Base-by-base conservation (phyloP, 164 flowering plant species). In the Taxillus chinensis region DNA sequence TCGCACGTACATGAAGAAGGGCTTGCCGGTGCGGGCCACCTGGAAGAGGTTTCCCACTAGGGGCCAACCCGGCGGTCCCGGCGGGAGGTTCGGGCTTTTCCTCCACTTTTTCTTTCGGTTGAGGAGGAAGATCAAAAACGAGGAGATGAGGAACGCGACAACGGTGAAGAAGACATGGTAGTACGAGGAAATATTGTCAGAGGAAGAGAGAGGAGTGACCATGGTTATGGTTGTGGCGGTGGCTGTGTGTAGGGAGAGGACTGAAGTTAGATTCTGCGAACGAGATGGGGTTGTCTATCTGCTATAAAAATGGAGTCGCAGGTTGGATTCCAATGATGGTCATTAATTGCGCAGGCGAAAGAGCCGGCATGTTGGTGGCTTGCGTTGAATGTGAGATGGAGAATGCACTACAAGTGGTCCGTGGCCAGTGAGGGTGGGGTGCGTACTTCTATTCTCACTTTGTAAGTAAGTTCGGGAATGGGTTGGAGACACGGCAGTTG, bases 61-160 rank as follows among this genome's bases (percentile, higher is more conserved):
- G 0, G 98, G 97, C 88, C 89, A 85, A 0, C 96, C 90, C 0
- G 87, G 88, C 0, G 98, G 98, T 0, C 96, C 96, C 0, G 98
- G 96, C 11, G 96, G 98, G 5, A 89, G 89, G 37, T 76, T 78
- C 39, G 61, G 66, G 4, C 73, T 6, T 7, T 6, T 55, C 55
- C 13, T 48, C 51, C 12, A 8, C 8, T 43, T 53, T 14, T 77
- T 79, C 49, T 62, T 77, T 2, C 67, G 71, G 13, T 76, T 15
- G 15, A 74, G 17, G 9, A 79, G 16, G 71, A 79, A 61, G 16
- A 81, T 43, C 1, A 85, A 27, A 27, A 27, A 13, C 27, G 55
- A 48, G 1, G 83, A 77, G 7, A 79, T 3, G 41, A 74, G 2
- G 42, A 84, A 67, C n/a, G 76, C 76, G 1, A 74, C 14, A 14